Conservation (phyloP, 345 rosid species). For the Carallia pectinifolia region DNA sequence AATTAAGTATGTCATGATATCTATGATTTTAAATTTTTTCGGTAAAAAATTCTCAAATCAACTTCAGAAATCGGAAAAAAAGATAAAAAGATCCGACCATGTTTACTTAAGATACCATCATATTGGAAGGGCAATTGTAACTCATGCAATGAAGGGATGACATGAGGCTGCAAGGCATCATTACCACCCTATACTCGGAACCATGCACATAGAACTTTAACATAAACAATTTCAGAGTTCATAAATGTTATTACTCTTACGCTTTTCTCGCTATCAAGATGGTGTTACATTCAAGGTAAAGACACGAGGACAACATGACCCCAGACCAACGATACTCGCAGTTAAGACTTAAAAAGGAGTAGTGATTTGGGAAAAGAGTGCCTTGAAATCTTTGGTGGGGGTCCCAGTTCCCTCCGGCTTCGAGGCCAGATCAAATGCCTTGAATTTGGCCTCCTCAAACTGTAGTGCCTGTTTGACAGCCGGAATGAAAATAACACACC, state of each 20-base stretch:
- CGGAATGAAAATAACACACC: not conserved
- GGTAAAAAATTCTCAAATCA: too few species aligned
- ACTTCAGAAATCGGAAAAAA: too few species aligned
- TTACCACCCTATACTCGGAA: too few species aligned
- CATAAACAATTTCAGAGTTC: not conserved
- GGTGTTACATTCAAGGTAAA: not conserved
- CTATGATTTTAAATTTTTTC: too few species aligned
- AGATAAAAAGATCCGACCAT: too few species aligned
- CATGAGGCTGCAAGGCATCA: too few species aligned
- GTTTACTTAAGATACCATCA: too few species aligned
- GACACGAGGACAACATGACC: not conserved
- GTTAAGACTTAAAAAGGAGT: conserved; percentile 48
- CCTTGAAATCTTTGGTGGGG: conserved; percentile 86
- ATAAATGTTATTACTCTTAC: not conserved
- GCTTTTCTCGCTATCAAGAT: not conserved
- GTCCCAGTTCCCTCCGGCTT: conserved; percentile 82
- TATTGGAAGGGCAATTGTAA: too few species aligned
- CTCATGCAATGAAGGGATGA: too few species aligned
- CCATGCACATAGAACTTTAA: too few species aligned
- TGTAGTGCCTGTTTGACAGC: conserved; percentile 56
- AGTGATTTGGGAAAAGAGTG: conserved; percentile 64
- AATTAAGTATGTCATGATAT: too few species aligned
- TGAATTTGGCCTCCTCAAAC: conserved; percentile 68
- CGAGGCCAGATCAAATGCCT: conserved; percentile 92
- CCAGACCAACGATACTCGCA: not conserved